Conservation (phyloP, 306 rosid species). For the Luffa acutangula region DNA sequence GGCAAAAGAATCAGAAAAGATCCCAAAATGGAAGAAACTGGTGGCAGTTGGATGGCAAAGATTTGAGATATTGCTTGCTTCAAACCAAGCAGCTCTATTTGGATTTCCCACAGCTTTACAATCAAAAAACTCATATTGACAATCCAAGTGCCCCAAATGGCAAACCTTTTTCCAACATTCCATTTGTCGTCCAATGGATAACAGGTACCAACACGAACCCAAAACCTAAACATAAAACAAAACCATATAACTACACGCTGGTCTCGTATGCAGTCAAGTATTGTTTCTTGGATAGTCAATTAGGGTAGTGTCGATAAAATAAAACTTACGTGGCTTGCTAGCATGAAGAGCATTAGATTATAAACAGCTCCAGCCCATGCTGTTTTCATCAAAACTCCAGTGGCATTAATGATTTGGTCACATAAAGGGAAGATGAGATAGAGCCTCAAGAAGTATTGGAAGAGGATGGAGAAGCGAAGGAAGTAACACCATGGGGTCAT, state of each 20-base stretch:
- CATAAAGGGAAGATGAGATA: constrained; percentile 48
- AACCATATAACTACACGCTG: background rate
- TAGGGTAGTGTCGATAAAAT: too few species aligned
- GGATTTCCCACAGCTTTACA: background rate
- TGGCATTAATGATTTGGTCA: constrained; percentile 35
- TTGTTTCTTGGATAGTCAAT: too few species aligned
- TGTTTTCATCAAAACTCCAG: constrained; percentile 42
- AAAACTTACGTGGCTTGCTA: constrained; percentile 19
- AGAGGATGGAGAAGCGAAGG: background rate
- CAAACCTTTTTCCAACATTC: constrained; percentile 62
- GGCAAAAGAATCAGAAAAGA: constrained; percentile 10
- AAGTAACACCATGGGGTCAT: background rate
- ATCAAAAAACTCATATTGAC: background rate
- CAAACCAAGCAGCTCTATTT: background rate
- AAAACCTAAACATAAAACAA: background rate
- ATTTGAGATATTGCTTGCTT: background rate
- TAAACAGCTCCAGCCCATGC: constrained; percentile 18
- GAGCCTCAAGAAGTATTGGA: constrained; percentile 45
- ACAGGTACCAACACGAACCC: constrained; percentile 2
- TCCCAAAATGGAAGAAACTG: background rate
- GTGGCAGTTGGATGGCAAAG: background rate
- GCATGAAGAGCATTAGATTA: constrained; percentile 16
- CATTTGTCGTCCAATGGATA: constrained; percentile 31
- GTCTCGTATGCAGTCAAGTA: too few species aligned
- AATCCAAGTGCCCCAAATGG: constrained; percentile 7